Conservation (phyloP, 1,284 basidiomycete species). For the Austroboletus novae-zelandiae region DNA sequence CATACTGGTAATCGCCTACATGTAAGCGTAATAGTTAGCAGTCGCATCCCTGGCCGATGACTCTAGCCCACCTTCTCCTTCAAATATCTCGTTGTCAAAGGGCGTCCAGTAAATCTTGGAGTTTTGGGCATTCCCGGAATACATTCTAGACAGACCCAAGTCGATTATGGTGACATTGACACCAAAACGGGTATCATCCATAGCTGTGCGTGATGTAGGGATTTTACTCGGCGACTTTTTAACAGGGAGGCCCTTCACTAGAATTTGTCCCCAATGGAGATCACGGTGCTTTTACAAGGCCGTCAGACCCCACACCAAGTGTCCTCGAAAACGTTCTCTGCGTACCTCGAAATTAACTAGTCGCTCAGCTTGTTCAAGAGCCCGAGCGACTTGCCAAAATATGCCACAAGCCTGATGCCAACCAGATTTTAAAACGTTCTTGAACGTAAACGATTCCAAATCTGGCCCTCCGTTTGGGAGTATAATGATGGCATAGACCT, state of each 20-base stretch:
- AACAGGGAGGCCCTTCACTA: conserved; percentile 61
- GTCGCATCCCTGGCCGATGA: background rate
- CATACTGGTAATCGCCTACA: conserved; percentile 88
- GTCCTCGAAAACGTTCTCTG: background rate
- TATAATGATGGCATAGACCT: conserved; percentile 86
- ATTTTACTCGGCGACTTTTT: conserved; percentile 24
- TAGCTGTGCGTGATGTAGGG: conserved; percentile 37
- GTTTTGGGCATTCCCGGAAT: conserved; percentile 46
- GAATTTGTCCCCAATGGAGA: conserved; percentile 96
- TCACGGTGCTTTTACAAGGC: conserved; percentile 78
- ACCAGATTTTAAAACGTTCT: conserved; percentile 42
- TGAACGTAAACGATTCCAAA: conserved; percentile 79
- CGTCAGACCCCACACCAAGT: conserved; percentile 8
- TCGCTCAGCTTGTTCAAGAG: conserved; percentile 77
- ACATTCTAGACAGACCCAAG: conserved; percentile 87
- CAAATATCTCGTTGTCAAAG: conserved; percentile 79
- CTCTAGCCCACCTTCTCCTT: conserved; percentile 65
- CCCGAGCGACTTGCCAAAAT: conserved; percentile 86
- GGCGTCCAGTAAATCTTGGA: conserved; percentile 65
- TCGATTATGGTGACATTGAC: conserved; percentile 88
- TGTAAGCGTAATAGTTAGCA: conserved; percentile 4
- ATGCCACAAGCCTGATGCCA: conserved; percentile 88
- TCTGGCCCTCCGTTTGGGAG: conserved; percentile 89
- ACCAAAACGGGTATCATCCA: conserved; percentile 62
- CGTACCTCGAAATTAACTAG: conserved; percentile 83